Conservation (phyloP, 2,329 filamentous ascomycete genomes). For the Pleurostoma richardsiae region DNA sequence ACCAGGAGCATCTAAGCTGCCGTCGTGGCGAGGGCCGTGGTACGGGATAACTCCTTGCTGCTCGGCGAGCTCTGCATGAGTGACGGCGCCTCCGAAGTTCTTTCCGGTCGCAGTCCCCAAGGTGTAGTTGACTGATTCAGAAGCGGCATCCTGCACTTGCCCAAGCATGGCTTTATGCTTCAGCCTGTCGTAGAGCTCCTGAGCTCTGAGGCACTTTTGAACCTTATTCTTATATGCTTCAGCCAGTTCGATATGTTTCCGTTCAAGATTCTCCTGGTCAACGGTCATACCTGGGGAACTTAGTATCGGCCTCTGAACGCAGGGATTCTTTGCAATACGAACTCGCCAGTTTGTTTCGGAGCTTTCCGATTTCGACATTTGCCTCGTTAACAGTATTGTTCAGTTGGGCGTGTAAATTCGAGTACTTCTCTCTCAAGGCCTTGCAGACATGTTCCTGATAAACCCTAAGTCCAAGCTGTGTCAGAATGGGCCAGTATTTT, state of each 20-base stretch:
- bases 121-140: slow-evolving; percentile 39
- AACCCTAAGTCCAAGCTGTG: slow-evolving; percentile 38
- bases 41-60: slow-evolving; percentile 6
- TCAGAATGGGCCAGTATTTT: slow-evolving; percentile 9
- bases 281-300: slow-evolving; percentile 42
- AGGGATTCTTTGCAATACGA: slow-evolving; percentile 12
- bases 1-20: not conserved
- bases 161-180: slow-evolving; percentile 50
- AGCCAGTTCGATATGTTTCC: slow-evolving; percentile 68
- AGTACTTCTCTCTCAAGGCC: slow-evolving; percentile 67
- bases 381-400: slow-evolving; percentile 72
- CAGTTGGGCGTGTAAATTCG: slow-evolving; percentile 57
- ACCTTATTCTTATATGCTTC: slow-evolving; percentile 66
- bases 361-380: slow-evolving; percentile 62
- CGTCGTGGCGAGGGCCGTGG: not conserved
- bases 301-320: no score
- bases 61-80: not conserved
- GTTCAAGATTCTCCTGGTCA: slow-evolving; percentile 58
- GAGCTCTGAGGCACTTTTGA: slow-evolving; percentile 62
- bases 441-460: slow-evolving; percentile 75
- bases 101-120: no score
- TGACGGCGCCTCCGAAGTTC: no score
- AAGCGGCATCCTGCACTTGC: slow-evolving; percentile 50
- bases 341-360: slow-evolving; percentile 64
- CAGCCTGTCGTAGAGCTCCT: slow-evolving; percentile 58